Percentiles rank a stretch among this genome's conserved stretches.
Conservation (phyloP, 2,329 filamentous ascomycete genomes). For the Trichoderma aggressivum region DNA sequence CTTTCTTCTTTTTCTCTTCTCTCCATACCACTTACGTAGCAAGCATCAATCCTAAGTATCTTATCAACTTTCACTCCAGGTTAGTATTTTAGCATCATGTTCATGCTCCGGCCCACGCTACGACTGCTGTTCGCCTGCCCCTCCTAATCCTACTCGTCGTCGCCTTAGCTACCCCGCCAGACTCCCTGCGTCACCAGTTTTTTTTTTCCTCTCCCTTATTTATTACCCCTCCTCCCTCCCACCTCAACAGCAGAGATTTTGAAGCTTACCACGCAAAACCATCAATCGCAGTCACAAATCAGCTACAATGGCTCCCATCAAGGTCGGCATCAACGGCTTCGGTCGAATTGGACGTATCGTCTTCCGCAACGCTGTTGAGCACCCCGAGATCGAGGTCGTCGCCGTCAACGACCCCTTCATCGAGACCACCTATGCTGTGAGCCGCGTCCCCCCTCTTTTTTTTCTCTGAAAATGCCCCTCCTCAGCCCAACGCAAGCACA, state of each 20-base stretch:
- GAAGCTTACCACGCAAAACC: constrained; percentile 22
- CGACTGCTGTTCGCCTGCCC: neutral
- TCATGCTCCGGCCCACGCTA: neutral
- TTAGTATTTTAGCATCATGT: neutral
- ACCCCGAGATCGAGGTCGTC: constrained; percentile 84
- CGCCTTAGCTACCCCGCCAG: constrained; percentile 18
- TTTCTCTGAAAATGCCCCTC: constrained; percentile 3
- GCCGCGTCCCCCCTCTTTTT: constrained; percentile 39
- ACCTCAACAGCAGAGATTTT: constrained; percentile 15
- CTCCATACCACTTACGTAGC: constrained; percentile 7
- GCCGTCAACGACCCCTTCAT: constrained; percentile 99
- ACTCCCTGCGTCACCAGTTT: constrained; percentile 9
- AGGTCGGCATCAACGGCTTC: constrained; percentile 99
- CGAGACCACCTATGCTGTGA: constrained; percentile 93
- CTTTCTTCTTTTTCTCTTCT: neutral
- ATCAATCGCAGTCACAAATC: constrained; percentile 18
- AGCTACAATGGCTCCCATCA: constrained; percentile 38
- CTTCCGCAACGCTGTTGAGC: constrained; percentile 96
- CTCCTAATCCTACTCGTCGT: too few species aligned
- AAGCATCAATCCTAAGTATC: neutral
- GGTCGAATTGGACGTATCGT: constrained; percentile 99
- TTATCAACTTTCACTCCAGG: neutral
- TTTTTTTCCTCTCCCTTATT: constrained; percentile 23
- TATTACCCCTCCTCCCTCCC: constrained; percentile 22
- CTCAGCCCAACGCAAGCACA: constrained; percentile 1